Conservation (phyloP, 2,329 filamentous ascomycete genomes). For the Ploettnerulaceae sp. region DNA sequence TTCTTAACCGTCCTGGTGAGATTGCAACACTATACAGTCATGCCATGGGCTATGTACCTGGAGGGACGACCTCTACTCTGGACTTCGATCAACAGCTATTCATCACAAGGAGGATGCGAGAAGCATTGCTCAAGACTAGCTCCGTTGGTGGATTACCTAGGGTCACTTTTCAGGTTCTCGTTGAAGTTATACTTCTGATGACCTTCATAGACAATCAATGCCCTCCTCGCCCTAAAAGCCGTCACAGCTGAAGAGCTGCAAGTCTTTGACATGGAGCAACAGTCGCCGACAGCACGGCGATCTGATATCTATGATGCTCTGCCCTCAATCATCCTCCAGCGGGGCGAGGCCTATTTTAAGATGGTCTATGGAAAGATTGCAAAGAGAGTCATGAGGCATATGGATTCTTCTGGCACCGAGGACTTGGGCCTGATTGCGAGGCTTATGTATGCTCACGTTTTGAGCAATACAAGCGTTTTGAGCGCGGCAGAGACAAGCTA, state of each 20-base stretch:
- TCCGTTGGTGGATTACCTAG: slow-evolving; percentile 47
- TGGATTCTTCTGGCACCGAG: slow-evolving; percentile 46
- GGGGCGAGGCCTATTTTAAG: slow-evolving; percentile 45
- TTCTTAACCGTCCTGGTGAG: slow-evolving; percentile 46
- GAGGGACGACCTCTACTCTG: slow-evolving; percentile 28
- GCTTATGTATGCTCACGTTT: slow-evolving; percentile 45
- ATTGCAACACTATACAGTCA: slow-evolving; percentile 42
- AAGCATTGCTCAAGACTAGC: slow-evolving; percentile 46
- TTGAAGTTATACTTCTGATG: neutral
- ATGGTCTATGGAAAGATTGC: slow-evolving; percentile 47
- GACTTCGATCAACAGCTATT: slow-evolving; percentile 30
- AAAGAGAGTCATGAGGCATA: slow-evolving; percentile 42
- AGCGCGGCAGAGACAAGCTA: slow-evolving; percentile 45
- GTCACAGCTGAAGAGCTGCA: slow-evolving; percentile 40
- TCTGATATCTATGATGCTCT: slow-evolving; percentile 39
- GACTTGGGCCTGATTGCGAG: slow-evolving; percentile 45
- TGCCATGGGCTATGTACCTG: slow-evolving; percentile 34
- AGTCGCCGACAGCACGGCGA: slow-evolving; percentile 38
- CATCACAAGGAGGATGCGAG: slow-evolving; percentile 44
- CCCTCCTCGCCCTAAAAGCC: slow-evolving; percentile 41
- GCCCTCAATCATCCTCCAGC: slow-evolving; percentile 36
- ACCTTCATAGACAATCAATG: slow-evolving; percentile 38
- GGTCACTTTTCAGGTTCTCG: slow-evolving; percentile 34
- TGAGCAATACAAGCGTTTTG: slow-evolving; percentile 45
- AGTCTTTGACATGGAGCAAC: slow-evolving; percentile 34